Base-by-base conservation (phyloP, 345 rosid genomes). In the Raphanus sativus region DNA sequence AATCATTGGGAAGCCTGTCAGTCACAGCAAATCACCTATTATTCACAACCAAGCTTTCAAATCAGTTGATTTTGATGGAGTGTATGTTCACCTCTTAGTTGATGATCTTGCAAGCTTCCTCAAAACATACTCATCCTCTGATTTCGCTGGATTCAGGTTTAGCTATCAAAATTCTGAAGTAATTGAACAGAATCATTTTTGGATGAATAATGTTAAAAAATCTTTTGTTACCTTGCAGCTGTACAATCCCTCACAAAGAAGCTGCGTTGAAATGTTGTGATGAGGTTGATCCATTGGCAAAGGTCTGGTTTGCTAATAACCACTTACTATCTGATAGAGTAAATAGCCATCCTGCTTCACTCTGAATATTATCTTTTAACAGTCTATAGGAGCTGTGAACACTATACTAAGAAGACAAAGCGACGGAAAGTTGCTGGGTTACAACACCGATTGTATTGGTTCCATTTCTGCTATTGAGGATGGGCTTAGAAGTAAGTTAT, bases 381-480 rank as follows among this genome's bases (percentile, higher is more conserved):
- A 95, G 99, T 87, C 91, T 45, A 92, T 95, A 70, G 99, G 98
- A 83, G 99, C 99, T 84, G 96, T 87, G 81, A 95, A 87, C 83
- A 92, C 95, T 85, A 83, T 95, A 64, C 54, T 90, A 62, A 88
- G 92, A 83, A 86, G 98, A 75, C 75, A 84, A 73, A 89, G 74
- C 69, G 98, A 92, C 13, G 90, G 94, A 70, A 89, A 88, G 84
- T 85, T 92, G 77, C 79, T 81, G 74, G 99, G 97, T 77, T 92
- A 80, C 85, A 90, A 95, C 75, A 90, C 93, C 1, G 98, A 95
- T 79, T 90, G 90, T 76, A 82, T 89, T 77, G 98, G 98, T 83
- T 94, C 99, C 76, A 92, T 95, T 79, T 86, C 99, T 72, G 97
- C 99, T 32, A 92, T 95, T 75, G 99, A 92, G 85, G 97, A 89